Base-by-base conservation (phyloP, 2,329 filamentous ascomycete genomes). In the Amauroascus verrucosus region DNA sequence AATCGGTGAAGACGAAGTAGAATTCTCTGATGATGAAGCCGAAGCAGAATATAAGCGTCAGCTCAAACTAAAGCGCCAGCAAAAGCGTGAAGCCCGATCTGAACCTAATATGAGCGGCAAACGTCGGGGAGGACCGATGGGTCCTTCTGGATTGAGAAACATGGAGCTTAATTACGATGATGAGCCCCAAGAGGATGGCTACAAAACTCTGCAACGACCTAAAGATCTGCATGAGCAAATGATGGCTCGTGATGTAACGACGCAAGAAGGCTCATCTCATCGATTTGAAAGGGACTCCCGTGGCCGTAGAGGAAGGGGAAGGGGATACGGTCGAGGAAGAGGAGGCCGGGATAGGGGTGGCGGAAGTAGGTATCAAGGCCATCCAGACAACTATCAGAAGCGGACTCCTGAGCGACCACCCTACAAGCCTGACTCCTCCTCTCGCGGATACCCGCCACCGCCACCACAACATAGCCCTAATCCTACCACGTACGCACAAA, bases 11-110 rank as follows among this genome's bases (percentile, higher is more conserved):
- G 87, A 95, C 35, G 91, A 97, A 66, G 80, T 88, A 61, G 93
- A 97, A 65, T 97, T 97, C 67, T 96, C 91, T 0, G 93, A 98
- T 61, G 93, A 98, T 63, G 93, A 98, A 70, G 86, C 87, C 61
- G 93, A 98, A 69, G 85, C 85, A 6, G 87, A 89, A 61, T 82
- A 88, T 65, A 94, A 85, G 72, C 74, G 79, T 54, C 77, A 78
- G 56, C 62, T 81, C 50, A 89, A 89, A 70, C 77, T 82, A 58
- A 84, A 84, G 69, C 81, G 78, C 62, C 72, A 75, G 56, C 74
- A 73, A 51, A 80, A 75, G 63, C 74, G 74, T 63, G 74, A 72
- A 56, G 72, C 70, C 50, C 75, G 68, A 57, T 70, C 68, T 41
- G 71, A 67, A 20, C 67, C 68, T 30, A 67, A 65, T 18, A 70